Evolutionary conservation across 2,329 filamentous ascomycete genomes (phyloP).

Genomic region (Byssoonygena ceratinophila): DNA sequence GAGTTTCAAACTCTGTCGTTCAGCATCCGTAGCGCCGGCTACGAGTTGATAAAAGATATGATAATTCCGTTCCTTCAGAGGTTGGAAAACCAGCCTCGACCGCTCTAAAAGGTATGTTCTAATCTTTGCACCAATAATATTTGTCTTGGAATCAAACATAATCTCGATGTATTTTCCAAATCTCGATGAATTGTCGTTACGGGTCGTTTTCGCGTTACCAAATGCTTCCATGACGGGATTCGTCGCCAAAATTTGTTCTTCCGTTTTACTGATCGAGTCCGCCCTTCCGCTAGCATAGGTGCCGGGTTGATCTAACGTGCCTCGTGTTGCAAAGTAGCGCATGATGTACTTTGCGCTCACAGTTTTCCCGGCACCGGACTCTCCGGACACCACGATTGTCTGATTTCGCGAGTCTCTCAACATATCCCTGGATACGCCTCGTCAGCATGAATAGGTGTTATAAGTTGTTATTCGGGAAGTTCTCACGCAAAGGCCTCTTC

Average conservation of each 20-base stretch:
- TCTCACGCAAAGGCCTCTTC: constrained; percentile 94
- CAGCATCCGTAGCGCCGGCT: constrained; percentile 74
- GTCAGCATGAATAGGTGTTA: constrained; percentile 3
- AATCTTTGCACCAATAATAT: constrained; percentile 97
- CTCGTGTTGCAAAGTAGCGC: constrained; percentile 97
- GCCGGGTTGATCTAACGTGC: constrained; percentile 77
- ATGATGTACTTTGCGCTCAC: constrained; percentile 99
- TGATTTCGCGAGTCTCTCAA: constrained; percentile 90
- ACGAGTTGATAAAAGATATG: constrained; percentile 98
- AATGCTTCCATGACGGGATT: constrained; percentile 99
- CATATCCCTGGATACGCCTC: constrained; percentile 62
- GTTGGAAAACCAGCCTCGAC: constrained; percentile 92
- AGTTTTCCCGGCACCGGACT: constrained; percentile 97
- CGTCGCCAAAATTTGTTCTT: constrained; percentile 94
- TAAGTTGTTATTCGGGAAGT: not conserved
- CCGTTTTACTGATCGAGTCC: constrained; percentile 89
- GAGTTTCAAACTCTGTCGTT: constrained; percentile 69
- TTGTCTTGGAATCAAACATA: constrained; percentile 90
- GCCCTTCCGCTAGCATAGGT: constrained; percentile 62
- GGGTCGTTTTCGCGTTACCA: constrained; percentile 97
- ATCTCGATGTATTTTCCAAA: constrained; percentile 99
- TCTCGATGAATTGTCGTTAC: constrained; percentile 97
- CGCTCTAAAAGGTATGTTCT: constrained; percentile 90
- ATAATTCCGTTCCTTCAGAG: constrained; percentile 94
- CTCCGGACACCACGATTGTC: constrained; percentile 97